Percentiles rank a stretch among this genome's conserved stretches.
Conservation (phyloP, 2,329 filamentous ascomycete species). For the Cordyceps tenuipes region DNA sequence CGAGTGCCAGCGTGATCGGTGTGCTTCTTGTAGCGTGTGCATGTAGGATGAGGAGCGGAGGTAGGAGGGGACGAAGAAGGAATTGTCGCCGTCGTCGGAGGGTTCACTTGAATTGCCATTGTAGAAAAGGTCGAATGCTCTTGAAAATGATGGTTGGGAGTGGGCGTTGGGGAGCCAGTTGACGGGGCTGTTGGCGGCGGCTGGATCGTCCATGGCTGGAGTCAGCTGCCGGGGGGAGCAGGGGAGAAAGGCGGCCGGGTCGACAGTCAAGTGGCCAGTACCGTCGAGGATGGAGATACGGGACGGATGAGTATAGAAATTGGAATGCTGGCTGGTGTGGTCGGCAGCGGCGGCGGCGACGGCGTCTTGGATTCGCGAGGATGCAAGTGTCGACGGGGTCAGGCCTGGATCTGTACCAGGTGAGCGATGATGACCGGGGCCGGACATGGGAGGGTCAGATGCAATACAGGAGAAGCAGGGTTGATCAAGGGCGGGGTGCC, state of each 20-base stretch:
- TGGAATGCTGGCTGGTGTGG: slow-evolving; percentile 39
- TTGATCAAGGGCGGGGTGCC: not conserved
- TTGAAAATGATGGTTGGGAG: slow-evolving; percentile 37
- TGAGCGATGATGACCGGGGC: slow-evolving; percentile 4
- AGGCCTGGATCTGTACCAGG: slow-evolving; percentile 2
- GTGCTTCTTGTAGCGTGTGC: slow-evolving; percentile 61
- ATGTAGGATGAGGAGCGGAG: slow-evolving; percentile 71
- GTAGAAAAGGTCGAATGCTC: slow-evolving; percentile 45
- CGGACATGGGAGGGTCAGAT: not conserved
- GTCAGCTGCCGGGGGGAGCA: slow-evolving; percentile 13
- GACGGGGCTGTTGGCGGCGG: slow-evolving; percentile 16
- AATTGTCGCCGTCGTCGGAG: slow-evolving; percentile 23
- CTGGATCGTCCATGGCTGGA: slow-evolving; percentile 14
- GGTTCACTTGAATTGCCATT: slow-evolving; percentile 21
- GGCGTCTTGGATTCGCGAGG: not conserved
- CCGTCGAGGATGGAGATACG: slow-evolving; percentile 41
- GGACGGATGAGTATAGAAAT: slow-evolving; percentile 28
- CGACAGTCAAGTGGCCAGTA: slow-evolving; percentile 27
- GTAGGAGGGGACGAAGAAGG: slow-evolving; percentile 80
- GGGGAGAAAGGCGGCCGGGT: slow-evolving; percentile 22
- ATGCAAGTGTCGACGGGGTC: not conserved
- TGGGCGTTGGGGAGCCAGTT: slow-evolving; percentile 17
- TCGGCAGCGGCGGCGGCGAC: slow-evolving; percentile 13
- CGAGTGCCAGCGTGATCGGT: slow-evolving; percentile 50
- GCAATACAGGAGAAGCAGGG: not conserved